Evolutionary conservation across 495 filamentous ascomycete species (phyloP).

Genomic region (Massariosphaeria phaeospora): DNA sequence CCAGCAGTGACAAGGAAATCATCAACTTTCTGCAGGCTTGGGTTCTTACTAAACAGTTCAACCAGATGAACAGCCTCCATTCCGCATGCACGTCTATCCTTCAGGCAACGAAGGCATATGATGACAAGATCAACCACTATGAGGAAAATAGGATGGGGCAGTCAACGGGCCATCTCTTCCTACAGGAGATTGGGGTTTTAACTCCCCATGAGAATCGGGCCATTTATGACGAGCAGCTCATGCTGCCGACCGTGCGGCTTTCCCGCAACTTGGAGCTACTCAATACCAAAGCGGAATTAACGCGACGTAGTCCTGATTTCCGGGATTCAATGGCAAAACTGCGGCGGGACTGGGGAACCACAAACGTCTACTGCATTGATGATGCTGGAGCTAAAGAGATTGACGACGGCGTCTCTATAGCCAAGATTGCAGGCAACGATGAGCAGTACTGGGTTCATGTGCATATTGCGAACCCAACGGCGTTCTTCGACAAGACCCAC

Average conservation of each 20-base stretch:
- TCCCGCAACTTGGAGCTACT: constrained; percentile 36
- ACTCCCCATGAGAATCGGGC: constrained; percentile 72
- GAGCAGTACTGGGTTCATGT: constrained; percentile 72
- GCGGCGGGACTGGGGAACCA: constrained; percentile 64
- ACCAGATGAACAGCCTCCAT: constrained; percentile 45
- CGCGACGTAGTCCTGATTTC: constrained; percentile 24
- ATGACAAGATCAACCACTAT: constrained; percentile 8
- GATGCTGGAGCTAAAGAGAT: constrained; percentile 65
- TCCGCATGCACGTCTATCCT: constrained; percentile 67
- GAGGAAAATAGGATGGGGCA: too few relatives aligned
- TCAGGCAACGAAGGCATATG: constrained; percentile 66
- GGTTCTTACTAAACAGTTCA: constrained; percentile 52
- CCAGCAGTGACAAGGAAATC: constrained; percentile 49
- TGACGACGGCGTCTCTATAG: constrained; percentile 84
- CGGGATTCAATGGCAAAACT: constrained; percentile 54
- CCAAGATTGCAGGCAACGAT: constrained; percentile 48
- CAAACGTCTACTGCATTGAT: constrained; percentile 83
- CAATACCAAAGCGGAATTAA: constrained; percentile 22
- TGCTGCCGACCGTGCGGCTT: constrained; percentile 48
- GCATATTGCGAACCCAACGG: constrained; percentile 90
- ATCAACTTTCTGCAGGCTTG: constrained; percentile 69
- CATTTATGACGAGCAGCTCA: constrained; percentile 57
- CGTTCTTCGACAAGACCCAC: constrained; percentile 61
- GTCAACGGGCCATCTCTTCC: constrained; percentile 60
- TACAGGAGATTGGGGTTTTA: constrained; percentile 83